phyloP scores from a whole-genome alignment of 345 rosid genomes.

The Psidium friedrichsthalianum region DNA sequence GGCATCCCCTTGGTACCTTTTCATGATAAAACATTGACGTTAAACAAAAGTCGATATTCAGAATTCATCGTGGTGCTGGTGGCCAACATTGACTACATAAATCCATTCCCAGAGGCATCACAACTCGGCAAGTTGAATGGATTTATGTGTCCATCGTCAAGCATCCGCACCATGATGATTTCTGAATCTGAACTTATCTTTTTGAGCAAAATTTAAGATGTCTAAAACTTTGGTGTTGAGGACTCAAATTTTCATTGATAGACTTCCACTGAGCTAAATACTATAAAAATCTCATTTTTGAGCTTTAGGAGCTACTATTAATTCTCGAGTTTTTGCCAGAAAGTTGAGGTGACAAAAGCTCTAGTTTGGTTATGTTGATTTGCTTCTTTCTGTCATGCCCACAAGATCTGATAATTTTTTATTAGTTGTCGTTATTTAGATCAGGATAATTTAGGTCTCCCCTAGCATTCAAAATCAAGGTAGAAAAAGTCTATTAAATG shows the following conservation, averaged over 20 bases:
- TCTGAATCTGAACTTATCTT: not conserved
- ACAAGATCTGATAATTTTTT: not conserved
- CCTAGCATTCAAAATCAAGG: not conserved
- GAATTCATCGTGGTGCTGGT: too few relatives aligned
- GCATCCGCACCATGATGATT: not conserved
- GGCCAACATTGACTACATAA: too few relatives aligned
- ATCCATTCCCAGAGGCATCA: not conserved
- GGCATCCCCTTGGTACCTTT: not conserved
- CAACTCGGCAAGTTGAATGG: not conserved
- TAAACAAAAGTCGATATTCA: not conserved
- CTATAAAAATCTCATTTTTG: not conserved
- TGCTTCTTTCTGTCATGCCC: not conserved
- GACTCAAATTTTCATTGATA: not conserved
- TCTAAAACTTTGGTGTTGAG: not conserved
- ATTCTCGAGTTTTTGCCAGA: not conserved
- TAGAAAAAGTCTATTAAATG: not conserved
- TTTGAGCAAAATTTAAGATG: not conserved
- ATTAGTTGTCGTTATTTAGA: not conserved
- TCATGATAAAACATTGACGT: not conserved
- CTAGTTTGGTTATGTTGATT: not conserved
- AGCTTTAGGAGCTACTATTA: not conserved
- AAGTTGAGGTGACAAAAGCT: not conserved
- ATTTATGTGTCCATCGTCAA: not conserved
- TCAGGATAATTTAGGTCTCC: not conserved
- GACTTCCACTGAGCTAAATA: not conserved